Evolutionary conservation across 805 yeast genomes (phyloP).

Genomic region (Candida pini): DNA sequence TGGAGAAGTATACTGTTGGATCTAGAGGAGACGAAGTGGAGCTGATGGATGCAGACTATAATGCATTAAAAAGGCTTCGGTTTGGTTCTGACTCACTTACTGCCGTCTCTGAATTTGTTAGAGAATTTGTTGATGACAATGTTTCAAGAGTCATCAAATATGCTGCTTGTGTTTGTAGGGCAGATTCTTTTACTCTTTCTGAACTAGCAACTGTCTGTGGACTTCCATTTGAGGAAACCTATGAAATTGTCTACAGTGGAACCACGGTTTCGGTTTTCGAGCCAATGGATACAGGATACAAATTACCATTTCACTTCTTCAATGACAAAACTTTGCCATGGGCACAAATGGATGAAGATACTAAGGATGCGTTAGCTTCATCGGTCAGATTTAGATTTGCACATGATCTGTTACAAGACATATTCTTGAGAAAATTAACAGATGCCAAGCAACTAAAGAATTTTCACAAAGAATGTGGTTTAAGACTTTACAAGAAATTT

Average conservation of each 20-base stretch:
- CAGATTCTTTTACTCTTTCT: constrained; percentile 31
- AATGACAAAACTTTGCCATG: constrained; percentile 14
- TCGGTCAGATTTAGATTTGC: constrained; percentile 33
- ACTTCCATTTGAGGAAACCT: constrained; percentile 28
- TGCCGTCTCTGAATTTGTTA: constrained; percentile 4
- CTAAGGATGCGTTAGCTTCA: constrained; percentile 31
- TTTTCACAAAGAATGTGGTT: constrained; percentile 36
- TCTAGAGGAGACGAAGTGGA: background rate
- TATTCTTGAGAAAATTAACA: constrained; percentile 26
- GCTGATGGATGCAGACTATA: constrained; percentile 1
- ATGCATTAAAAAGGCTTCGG: background rate
- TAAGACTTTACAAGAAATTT: constrained; percentile 30
- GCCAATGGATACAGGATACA: constrained; percentile 39
- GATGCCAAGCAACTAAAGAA: constrained; percentile 23
- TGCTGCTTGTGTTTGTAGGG: constrained; percentile 38
- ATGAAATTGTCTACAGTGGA: constrained; percentile 29
- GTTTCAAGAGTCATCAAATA: constrained; percentile 27
- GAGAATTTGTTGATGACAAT: constrained; percentile 6
- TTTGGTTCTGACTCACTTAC: constrained; percentile 3
- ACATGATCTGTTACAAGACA: constrained; percentile 36
- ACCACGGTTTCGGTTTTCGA: constrained; percentile 29
- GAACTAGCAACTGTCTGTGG: constrained; percentile 36
- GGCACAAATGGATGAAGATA: constrained; percentile 19
- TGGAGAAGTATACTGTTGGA: background rate
- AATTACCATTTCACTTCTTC: constrained; percentile 40